phyloP scores from a whole-genome alignment of 2,329 filamentous ascomycete species.

The Epichloe bromicola region DNA sequence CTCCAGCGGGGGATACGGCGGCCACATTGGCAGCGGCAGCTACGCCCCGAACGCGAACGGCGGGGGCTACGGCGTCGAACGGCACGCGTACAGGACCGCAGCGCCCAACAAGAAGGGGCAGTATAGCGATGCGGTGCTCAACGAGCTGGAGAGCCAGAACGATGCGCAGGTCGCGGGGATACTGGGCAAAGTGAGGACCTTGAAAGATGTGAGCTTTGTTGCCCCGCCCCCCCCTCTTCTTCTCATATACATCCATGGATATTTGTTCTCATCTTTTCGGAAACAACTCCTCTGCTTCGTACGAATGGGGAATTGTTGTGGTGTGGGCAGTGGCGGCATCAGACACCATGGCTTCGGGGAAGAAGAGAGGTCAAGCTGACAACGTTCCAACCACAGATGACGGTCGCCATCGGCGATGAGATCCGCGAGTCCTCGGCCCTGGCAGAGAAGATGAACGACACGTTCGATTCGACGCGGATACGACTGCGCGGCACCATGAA shows the following conservation, averaged over 20 bases:
- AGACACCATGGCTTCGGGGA: no score
- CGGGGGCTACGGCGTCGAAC: conserved; percentile 13
- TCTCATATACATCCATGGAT: no score
- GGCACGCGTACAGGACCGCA: conserved; percentile 44
- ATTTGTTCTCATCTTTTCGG: no score
- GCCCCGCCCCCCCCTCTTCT: not conserved
- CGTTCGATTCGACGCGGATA: conserved; percentile 74
- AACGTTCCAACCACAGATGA: conserved; percentile 46
- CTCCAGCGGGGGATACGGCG: conserved; percentile 13
- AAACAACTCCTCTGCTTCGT: no score
- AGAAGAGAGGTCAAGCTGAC: no score
- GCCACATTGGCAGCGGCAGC: conserved; percentile 17
- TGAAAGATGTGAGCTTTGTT: conserved; percentile 63
- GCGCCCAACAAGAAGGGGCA: conserved; percentile 73
- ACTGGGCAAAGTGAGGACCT: conserved; percentile 71
- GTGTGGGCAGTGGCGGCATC: no score
- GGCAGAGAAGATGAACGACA: conserved; percentile 90
- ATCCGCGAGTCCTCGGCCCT: conserved; percentile 82
- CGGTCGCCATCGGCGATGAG: conserved; percentile 84
- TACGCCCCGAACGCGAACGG: conserved; percentile 27
- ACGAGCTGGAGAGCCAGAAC: conserved; percentile 92
- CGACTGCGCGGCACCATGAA: conserved; percentile 89
- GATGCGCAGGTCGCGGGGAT: conserved; percentile 84
- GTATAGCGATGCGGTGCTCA: conserved; percentile 83
- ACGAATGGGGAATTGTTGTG: no score